These are phyloP conservation scores for Globisporangium solare DNA, from an alignment of 352 stramenopile genomes.

Conservation along the genomic window DNA sequence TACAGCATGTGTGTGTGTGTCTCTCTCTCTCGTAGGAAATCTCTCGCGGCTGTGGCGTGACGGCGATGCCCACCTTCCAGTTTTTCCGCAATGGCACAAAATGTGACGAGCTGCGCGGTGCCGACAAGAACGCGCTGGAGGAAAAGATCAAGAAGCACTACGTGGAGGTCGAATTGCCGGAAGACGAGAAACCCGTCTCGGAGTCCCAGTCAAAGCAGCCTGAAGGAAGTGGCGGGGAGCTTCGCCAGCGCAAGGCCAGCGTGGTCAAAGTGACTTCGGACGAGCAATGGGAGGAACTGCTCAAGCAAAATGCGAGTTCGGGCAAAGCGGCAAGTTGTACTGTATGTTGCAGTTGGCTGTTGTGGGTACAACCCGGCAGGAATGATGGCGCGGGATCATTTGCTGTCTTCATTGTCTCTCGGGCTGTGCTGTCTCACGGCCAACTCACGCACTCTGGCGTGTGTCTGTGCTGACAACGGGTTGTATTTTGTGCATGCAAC, in stretches of 20 bases:
- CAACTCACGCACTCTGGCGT: background rate
- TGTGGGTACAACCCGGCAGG: background rate
- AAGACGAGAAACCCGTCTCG: slow-evolving; percentile 45
- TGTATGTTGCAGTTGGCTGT: background rate
- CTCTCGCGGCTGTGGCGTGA: slow-evolving; percentile 65
- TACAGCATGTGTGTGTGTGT: too few species aligned
- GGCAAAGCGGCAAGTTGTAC: slow-evolving; percentile 35
- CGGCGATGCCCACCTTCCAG: slow-evolving; percentile 95
- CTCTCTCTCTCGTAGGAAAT: slow-evolving; percentile 43
- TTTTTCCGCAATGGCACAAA: slow-evolving; percentile 90
- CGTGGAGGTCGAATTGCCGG: slow-evolving; percentile 66
- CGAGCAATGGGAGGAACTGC: slow-evolving; percentile 48
- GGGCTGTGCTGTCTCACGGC: slow-evolving; percentile 4
- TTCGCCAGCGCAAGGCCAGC: slow-evolving; percentile 59
- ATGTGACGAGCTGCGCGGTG: slow-evolving; percentile 86
- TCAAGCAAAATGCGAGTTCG: slow-evolving; percentile 39
- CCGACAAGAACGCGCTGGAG: slow-evolving; percentile 63
- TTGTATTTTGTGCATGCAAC: slow-evolving; percentile 3
- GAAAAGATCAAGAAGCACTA: slow-evolving; percentile 68
- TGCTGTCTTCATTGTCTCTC: background rate
- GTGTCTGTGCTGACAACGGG: background rate
- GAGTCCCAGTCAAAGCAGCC: slow-evolving; percentile 8
- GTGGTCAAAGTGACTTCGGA: slow-evolving; percentile 43
- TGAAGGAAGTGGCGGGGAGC: slow-evolving; percentile 13
- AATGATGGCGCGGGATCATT: slow-evolving; percentile 3